Base-by-base conservation (phyloP, 805 yeast genomes). In the Candida lessepsii region DNA sequence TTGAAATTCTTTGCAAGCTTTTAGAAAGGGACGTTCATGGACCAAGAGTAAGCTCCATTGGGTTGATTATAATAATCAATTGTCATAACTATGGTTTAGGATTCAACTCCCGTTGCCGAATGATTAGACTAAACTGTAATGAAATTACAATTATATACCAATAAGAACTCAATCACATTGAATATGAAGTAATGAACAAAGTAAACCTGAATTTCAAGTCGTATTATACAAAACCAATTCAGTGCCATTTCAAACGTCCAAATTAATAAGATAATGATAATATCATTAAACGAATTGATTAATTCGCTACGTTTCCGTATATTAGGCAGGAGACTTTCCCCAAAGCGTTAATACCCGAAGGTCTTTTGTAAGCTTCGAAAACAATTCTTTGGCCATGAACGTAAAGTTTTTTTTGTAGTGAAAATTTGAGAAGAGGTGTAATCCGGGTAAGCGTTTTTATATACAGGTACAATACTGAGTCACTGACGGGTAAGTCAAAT, bases 291-390 rank as follows among this genome's bases (percentile, higher is more conserved):
- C 53, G 61, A 49, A 52, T 52, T 42, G 54, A 51, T 53, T 54
- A 30, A 52, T 47, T 53, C 67, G 61, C 54, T 60, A 53, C 73
- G 74, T 81, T 81, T 80, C 88, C 88, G 83, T 79, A 68, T 65
- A 60, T 40, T 60, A 64, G 85, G 85, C 85, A 78, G 89, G 88
- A 82, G 89, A 82, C 89, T 82, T 82, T 82, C 88, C 89, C 89
- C 87, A 76, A 81, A 80, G 84, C 84, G 60, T 60, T 49, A 17
- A 38, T 46, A 52, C 53, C 41, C 15, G 33, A 40, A 36, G 37
- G 47, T 40, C 73, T 71, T 78, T 48, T 70, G 86, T 61, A 62
- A 63, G 81, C 86, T 81, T 81, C 81, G 87, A 76, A 60, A 80
- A 80, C 86, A 81, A 81, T 78, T 81, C 86, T 81, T 81, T 63